Evolutionary conservation across 129 eudicot species (phyloP), one percentile per base, ranked within the genome.

Genomic region (Tagetes erecta): DNA sequence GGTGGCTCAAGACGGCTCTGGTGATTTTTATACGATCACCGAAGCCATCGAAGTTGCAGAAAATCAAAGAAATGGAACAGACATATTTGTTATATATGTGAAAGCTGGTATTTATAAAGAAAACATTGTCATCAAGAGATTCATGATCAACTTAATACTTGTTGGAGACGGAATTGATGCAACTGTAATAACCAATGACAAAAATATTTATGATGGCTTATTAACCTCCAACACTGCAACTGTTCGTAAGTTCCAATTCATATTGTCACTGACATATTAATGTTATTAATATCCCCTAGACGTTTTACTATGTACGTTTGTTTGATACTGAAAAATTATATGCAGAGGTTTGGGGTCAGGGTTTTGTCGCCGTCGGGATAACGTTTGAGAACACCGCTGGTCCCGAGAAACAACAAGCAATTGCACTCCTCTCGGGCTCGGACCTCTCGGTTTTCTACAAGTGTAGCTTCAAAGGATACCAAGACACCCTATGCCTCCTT

Each of bases 1-100:
- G 30, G 97, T 91, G 80, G 92, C 92, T 8, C 83, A 88, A 67
- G 97, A 91, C 64, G 97, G 95, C 40, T 80, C 88, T 0, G 97
- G 95, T 12, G 46, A 72, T 31, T 86, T 68, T 56, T 74, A n/a
- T 72, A 91, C 90, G 0, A 67, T 91, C 8, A 42, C 56, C 0
- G 83, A 80, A 64, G 97, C 92, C 1, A n/a, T 91, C 45, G 65
- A 71, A 49, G 89, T 83, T 20, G 55, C 85, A 0, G 47, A 30
- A 3, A 60, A 79, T 31, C 66, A 46, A 20, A 81, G 81, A 37
- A 47, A 42, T 1, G 86, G 85, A 6, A 58, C 74, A 1, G 63
- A 71, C 42, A 82, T 84, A 71, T 78, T 82, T 35, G 76, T 84
- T 42, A 82, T 91, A 66, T 70, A 91, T 14, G 84, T 91, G 9